These are phyloP conservation scores for Pistacia integerrima DNA, from an alignment of 345 rosid genomes.

Conservation along the genomic window DNA sequence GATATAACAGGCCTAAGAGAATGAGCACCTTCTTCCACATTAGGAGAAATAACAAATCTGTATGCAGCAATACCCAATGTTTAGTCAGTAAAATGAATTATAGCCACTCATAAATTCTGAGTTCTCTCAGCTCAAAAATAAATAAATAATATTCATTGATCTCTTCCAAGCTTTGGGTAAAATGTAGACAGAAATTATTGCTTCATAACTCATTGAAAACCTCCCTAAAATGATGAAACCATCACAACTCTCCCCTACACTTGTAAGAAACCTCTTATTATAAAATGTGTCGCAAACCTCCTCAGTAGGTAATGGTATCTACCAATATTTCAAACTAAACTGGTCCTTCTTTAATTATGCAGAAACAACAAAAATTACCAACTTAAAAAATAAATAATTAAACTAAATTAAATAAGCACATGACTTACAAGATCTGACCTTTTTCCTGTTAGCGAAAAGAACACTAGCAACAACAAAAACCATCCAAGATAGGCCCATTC, in stretches of 20 bases:
- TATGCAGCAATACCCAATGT: conserved; percentile 14
- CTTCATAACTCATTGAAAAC: background rate
- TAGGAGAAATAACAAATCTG: conserved; percentile 43
- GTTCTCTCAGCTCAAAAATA: background rate
- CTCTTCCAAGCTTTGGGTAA: background rate
- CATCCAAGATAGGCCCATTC: conserved; percentile 61
- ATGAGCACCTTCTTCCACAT: conserved; percentile 34
- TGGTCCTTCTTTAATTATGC: no score
- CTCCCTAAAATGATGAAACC: background rate
- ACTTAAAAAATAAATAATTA: no score
- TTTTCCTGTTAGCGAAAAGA: conserved; percentile 47
- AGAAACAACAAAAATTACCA: background rate
- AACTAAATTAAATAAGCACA: background rate
- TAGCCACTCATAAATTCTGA: background rate
- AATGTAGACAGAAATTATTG: background rate
- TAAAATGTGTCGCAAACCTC: background rate
- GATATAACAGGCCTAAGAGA: conserved; percentile 58
- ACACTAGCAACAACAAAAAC: conserved; percentile 34
- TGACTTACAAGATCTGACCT: conserved; percentile 70
- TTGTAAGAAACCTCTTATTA: no score
- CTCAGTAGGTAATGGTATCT: background rate
- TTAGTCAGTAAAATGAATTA: conserved; percentile 1
- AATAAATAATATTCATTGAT: background rate
- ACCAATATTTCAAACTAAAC: background rate
- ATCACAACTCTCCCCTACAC: background rate